A percentile compares a stretch with the other conserved stretches of the same genome.
Evolutionary conservation across 108 stramenopile species (phyloP).

Genomic region (Nitzschia inconspicua): DNA sequence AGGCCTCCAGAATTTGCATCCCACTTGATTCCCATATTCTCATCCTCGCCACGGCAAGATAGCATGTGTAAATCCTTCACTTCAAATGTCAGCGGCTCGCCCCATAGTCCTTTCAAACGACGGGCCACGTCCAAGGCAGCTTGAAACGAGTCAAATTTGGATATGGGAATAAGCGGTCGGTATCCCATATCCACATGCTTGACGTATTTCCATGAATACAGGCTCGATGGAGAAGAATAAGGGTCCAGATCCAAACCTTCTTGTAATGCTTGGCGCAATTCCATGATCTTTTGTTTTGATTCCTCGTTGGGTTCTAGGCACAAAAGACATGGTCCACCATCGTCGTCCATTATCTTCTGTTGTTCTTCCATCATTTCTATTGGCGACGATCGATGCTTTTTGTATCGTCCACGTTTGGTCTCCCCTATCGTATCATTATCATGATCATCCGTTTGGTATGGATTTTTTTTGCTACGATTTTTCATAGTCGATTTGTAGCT

Average conservation of each 20-base stretch:
- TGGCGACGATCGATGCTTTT: conserved; percentile 7
- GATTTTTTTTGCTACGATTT: conserved; percentile 23
- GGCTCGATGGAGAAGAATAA: conserved; percentile 24
- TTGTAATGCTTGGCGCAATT: conserved; percentile 46
- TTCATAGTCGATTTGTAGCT: conserved; percentile 41
- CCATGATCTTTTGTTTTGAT: conserved; percentile 36
- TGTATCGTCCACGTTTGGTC: background rate
- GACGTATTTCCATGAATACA: conserved; percentile 17
- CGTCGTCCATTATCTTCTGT: conserved; percentile 30
- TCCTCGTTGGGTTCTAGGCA: conserved; percentile 70
- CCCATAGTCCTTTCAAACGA: conserved; percentile 56
- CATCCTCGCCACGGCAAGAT: conserved; percentile 25
- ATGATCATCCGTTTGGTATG: background rate
- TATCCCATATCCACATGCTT: conserved; percentile 15
- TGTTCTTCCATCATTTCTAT: conserved; percentile 24
- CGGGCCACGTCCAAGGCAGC: conserved; percentile 60
- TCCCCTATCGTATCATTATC: conserved; percentile 3
- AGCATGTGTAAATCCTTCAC: conserved; percentile 70
- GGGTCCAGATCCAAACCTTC: conserved; percentile 23
- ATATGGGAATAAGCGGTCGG: conserved; percentile 69
- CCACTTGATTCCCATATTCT: background rate
- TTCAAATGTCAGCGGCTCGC: conserved; percentile 57
- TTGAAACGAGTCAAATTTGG: conserved; percentile 47
- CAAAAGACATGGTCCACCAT: conserved; percentile 69
- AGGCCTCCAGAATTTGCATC: background rate